These are phyloP conservation scores for Lunasporangiospora selenospora DNA, from an alignment of 192 early-diverging fungal species.

Conservation along the genomic window DNA sequence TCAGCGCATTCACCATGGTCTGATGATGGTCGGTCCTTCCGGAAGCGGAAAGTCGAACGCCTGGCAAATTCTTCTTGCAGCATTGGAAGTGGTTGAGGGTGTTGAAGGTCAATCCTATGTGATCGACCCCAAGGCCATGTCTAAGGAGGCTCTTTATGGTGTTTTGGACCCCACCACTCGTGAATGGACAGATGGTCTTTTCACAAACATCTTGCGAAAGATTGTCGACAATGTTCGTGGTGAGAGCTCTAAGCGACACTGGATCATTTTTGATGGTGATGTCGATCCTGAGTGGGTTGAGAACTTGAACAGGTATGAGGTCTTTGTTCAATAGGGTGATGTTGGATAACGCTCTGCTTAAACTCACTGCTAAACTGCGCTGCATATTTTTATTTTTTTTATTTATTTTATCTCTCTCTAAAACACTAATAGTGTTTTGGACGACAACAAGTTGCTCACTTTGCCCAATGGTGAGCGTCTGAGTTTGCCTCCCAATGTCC, in stretches of 20 bases:
- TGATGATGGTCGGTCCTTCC: conserved; percentile 99
- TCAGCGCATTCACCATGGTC: conserved; percentile 96
- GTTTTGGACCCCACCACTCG: conserved; percentile 96
- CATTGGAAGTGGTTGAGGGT: conserved; percentile 87
- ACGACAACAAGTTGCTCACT: conserved; percentile 97
- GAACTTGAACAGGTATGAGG: conserved; percentile 79
- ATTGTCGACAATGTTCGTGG: conserved; percentile 99
- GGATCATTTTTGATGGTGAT: conserved; percentile 99
- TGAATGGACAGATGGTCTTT: conserved; percentile 99
- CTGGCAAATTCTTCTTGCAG: conserved; percentile 93
- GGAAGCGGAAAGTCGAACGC: conserved; percentile 95
- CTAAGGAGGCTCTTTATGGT: conserved; percentile 97
- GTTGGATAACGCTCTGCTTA: background rate
- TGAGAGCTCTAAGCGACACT: conserved; percentile 92
- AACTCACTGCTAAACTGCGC: background rate
- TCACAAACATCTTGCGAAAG: conserved; percentile 96
- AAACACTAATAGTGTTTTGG: conserved; percentile 75
- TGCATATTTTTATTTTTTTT: background rate
- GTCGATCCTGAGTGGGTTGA: conserved; percentile 99
- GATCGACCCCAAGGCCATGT: conserved; percentile 98
- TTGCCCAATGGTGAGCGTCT: conserved; percentile 99
- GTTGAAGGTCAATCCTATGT: conserved; percentile 92
- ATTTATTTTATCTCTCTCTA: background rate
- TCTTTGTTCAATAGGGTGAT: background rate
- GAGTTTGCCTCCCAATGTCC: conserved; percentile 92